Conservation (phyloP, 805 yeast genomes). For the Candida ulmi region DNA sequence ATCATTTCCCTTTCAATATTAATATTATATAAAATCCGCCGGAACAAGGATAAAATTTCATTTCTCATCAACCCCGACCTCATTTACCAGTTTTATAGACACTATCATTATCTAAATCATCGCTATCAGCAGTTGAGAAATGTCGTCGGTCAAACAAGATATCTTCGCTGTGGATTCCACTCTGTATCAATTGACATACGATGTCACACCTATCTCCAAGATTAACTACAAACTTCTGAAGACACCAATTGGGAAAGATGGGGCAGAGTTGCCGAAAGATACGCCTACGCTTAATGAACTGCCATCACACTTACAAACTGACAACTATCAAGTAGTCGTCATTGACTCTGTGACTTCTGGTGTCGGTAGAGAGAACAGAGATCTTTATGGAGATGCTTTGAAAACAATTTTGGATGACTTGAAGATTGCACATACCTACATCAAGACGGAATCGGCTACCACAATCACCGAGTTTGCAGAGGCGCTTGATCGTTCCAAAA, state of each 20-base stretch:
- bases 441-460: slow-evolving; percentile 35
- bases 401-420: slow-evolving; percentile 41
- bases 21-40: no score
- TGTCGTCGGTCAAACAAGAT: background rate
- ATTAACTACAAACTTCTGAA: slow-evolving; percentile 2
- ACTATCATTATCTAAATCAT: no score
- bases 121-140: background rate
- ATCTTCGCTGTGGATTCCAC: background rate
- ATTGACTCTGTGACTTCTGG: slow-evolving; percentile 34
- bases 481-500: slow-evolving; percentile 16
- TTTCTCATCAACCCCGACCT: no score
- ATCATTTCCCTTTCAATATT: no score
- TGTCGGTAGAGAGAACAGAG: slow-evolving; percentile 26
- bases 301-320: slow-evolving; percentile 7
- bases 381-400: slow-evolving; percentile 38
- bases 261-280: no score
- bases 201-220: background rate
- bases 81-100: no score
- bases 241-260: background rate
- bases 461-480: slow-evolving; percentile 37
- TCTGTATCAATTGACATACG: background rate
- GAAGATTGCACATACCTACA: slow-evolving; percentile 31
- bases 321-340: slow-evolving; percentile 12
- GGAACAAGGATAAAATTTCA: no score
- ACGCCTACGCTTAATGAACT: background rate